Evolutionary conservation across 106 monocot species (phyloP), one percentile per base, ranked within the genome.

Genomic region (Vanilla planifolia): DNA sequence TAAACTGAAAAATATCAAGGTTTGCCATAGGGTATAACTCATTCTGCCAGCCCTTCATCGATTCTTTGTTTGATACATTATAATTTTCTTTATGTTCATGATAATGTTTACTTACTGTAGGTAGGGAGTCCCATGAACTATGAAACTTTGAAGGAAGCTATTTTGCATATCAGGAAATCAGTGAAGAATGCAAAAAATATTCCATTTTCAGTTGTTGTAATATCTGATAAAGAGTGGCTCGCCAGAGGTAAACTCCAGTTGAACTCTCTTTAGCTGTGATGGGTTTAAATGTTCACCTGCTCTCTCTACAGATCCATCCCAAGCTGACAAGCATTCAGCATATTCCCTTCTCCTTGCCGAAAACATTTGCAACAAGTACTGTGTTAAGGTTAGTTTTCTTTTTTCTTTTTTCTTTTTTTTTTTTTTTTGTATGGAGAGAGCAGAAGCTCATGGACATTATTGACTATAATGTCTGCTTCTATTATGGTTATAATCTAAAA

Each of bases 331-430:
- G 72, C 87, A 88, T 63, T 74, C 88, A 63, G 91, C 96, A 36
- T 98, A 98, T 78, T 77, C 84, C 11, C 79, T 98, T 46, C 81
- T 98, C 60, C 96, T 98, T 82, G 91, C 91, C 48, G 96, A 91
- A 75, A 88, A 45, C 66, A 91, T 98, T 55, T 98, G 96, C 74
- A 75, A 66, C 32, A 87, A 82, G 51, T 72, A 84, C 75, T 67
- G 51, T 23, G 68, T 98, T 55, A 92, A 92, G 87, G 96, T 96
- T 67, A 32, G 82, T 43, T 43, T 13, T 70, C 37, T 21, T n/a
- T 35, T n/a, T n/a, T n/a, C n/a, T n/a, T n/a, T n/a, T n/a, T 37
- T 5, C 37, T 37, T 10, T 10, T n/a, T n/a, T n/a, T n/a, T n/a
- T n/a, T n/a, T n/a, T n/a, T n/a, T n/a, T n/a, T n/a, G n/a, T n/a